Evolutionary conservation across 768 basidiomycete species (phyloP).

Genomic region (Boletus rubescentipes): DNA sequence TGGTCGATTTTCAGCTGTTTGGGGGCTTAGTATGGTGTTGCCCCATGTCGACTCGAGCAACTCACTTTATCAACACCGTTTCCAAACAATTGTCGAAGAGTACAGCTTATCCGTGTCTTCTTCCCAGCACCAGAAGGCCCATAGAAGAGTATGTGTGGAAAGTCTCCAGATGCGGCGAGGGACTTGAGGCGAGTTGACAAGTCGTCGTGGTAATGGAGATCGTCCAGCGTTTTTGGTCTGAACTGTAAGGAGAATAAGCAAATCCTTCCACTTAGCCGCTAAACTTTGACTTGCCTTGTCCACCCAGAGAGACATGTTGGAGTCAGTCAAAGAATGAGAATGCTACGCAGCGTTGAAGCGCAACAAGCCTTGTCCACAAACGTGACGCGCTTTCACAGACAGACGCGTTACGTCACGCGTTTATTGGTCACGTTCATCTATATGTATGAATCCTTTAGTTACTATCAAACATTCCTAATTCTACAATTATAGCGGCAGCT

Average conservation of each 20-base stretch:
- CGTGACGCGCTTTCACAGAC: slow-evolving; percentile 3
- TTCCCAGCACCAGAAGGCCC: slow-evolving; percentile 97
- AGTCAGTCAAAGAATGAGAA: background rate
- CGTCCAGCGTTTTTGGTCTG: slow-evolving; percentile 80
- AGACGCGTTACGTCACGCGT: slow-evolving; percentile 35
- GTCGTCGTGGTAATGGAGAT: slow-evolving; percentile 83
- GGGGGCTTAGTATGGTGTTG: background rate
- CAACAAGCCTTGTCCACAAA: background rate
- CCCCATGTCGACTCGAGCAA: background rate
- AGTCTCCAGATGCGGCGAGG: slow-evolving; percentile 85
- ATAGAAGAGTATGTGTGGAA: slow-evolving; percentile 97
- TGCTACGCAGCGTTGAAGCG: background rate
- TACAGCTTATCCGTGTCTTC: slow-evolving; percentile 94
- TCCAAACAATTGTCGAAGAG: slow-evolving; percentile 86
- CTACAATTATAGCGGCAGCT: slow-evolving; percentile 20
- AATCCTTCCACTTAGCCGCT: background rate
- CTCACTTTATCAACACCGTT: slow-evolving; percentile 88
- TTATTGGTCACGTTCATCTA: slow-evolving; percentile 18
- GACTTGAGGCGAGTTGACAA: slow-evolving; percentile 80
- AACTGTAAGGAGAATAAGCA: slow-evolving; percentile 48
- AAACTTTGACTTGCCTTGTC: slow-evolving; percentile 38
- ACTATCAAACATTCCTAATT: slow-evolving; percentile 13
- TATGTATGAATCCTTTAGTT: too few species aligned
- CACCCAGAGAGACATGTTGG: slow-evolving; percentile 66
- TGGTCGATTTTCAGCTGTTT: slow-evolving; percentile 95